Percentiles rank a stretch among this genome's conserved stretches.
These are phyloP conservation scores for Protomyces pachydermus DNA, from an alignment of 1,139 yeast genomes.

Conservation along the genomic window DNA sequence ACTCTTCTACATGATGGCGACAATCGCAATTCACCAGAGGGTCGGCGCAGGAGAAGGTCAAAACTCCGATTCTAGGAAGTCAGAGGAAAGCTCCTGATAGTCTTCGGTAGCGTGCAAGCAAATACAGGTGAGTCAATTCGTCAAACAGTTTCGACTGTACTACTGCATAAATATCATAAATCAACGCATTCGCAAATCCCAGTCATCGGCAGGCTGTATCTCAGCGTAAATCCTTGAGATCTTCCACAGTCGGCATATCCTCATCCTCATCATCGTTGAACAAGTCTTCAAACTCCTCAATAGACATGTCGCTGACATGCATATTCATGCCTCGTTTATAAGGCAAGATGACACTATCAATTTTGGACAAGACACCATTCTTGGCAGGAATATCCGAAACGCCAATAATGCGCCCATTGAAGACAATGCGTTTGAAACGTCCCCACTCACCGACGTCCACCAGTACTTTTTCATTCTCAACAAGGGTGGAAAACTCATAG, in stretches of 20 bases:
- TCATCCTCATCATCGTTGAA: constrained; percentile 5
- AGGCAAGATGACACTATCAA: constrained; percentile 21
- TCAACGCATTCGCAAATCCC: neutral
- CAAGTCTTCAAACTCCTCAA: constrained; percentile 20
- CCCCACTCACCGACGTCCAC: constrained; percentile 25
- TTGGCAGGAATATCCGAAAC: constrained; percentile 24
- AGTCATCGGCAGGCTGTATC: neutral
- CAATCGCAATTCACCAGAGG: too few species aligned
- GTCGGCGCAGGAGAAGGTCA: too few species aligned
- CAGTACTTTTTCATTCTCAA: constrained; percentile 2
- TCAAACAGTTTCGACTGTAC: neutral
- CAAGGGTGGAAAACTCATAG: constrained; percentile 2
- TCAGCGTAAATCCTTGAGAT: neutral
- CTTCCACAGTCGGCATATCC: neutral
- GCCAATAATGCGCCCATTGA: constrained; percentile 15
- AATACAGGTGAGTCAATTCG: too few species aligned
- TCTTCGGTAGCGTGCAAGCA: too few species aligned
- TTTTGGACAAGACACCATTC: constrained; percentile 21
- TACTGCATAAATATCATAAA: neutral
- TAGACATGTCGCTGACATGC: constrained; percentile 3
- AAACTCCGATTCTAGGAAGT: too few species aligned
- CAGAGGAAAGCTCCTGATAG: too few species aligned
- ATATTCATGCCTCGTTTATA: neutral
- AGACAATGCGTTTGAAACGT: constrained; percentile 17
- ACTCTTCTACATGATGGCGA: too few species aligned